Evolutionary conservation across 1,284 basidiomycete species (phyloP), one percentile per base, ranked within the genome.

Genomic region (Boletus nobilissimus): DNA sequence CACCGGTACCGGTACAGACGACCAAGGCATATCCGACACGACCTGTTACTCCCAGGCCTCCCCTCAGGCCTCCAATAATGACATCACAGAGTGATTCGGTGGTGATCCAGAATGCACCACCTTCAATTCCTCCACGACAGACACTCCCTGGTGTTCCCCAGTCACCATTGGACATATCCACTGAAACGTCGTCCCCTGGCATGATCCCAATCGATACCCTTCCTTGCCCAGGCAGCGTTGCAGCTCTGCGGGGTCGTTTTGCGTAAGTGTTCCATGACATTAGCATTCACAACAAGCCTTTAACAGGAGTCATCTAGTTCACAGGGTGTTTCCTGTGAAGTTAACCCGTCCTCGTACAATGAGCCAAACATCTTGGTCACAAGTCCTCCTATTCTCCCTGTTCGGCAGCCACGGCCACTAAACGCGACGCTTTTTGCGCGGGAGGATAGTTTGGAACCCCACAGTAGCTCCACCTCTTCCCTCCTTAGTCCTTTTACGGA

Each of bases 401-500:
- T 68, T 60, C 83, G 82, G 36, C 78, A 77, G 51, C 72, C 78
- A 32, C 78, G 71, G 5, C 72, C 83, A 22, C 19, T 29, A 22
- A 77, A 71, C 26, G 79, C 83, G 9, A 65, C 75, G 1, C 83
- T 86, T 34, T 81, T 83, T 65, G 32, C 78, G 34, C 73, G 54
- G 8, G 81, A 81, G 26, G 85, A 86, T 48, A 78, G 74, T 26
- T 51, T 79, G 57, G 84, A 85, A 10, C 48, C 78, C 32, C 66
- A 76, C 24, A 74, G 78, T 32, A 82, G 79, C 22, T 83, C 84
- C 36, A 79, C 74, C 70, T 79, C 83, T 1, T 84, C 85, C 18
- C 19, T 74, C 9, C 73, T 72, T 36, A 85, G 84, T 73, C 85
- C 85, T 11, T 85, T 85, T 75, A 84, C 85, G 13, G 84, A 85